Conservation (phyloP, 768 basidiomycete species). For the Nidularia pulvinata region DNA sequence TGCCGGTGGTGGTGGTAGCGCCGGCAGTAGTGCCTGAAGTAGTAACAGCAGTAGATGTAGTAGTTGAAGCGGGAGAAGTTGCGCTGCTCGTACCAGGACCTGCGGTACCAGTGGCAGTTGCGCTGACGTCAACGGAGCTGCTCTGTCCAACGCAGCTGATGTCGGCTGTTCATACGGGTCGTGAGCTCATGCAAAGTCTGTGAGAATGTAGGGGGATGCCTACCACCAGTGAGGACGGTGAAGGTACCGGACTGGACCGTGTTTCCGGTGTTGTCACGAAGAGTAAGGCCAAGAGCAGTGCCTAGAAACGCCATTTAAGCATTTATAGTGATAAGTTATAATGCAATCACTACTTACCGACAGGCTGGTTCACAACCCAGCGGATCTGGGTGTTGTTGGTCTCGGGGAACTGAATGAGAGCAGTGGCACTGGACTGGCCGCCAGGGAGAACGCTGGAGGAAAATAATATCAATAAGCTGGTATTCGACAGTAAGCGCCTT, state of each 20-base stretch:
- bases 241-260: slow-evolving; percentile 51
- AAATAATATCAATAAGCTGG: not conserved
- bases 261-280: slow-evolving; percentile 62
- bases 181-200: slow-evolving; percentile 6
- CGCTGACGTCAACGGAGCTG: not conserved
- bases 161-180: slow-evolving; percentile 16
- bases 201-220: slow-evolving; percentile 16
- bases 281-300: slow-evolving; percentile 50
- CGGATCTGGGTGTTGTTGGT: slow-evolving; percentile 37
- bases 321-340: not conserved
- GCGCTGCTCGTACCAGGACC: slow-evolving; percentile 9
- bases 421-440: slow-evolving; percentile 32
- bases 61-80: slow-evolving; percentile 6
- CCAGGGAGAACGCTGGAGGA: slow-evolving; percentile 54
- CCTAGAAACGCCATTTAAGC: slow-evolving; percentile 24
- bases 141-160: slow-evolving; percentile 30
- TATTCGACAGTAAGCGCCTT: not conserved
- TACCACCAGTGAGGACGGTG: slow-evolving; percentile 48
- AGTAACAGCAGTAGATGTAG: slow-evolving; percentile 7
- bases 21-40: slow-evolving; percentile 9
- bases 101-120: not conserved
- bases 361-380: slow-evolving; percentile 53
- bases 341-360: slow-evolving; percentile 29
- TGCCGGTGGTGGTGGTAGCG: slow-evolving; percentile 1
- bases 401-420: slow-evolving; percentile 46